Evolutionary conservation across 495 filamentous ascomycete species (phyloP).

Genomic region (Apodospora peruviana): DNA sequence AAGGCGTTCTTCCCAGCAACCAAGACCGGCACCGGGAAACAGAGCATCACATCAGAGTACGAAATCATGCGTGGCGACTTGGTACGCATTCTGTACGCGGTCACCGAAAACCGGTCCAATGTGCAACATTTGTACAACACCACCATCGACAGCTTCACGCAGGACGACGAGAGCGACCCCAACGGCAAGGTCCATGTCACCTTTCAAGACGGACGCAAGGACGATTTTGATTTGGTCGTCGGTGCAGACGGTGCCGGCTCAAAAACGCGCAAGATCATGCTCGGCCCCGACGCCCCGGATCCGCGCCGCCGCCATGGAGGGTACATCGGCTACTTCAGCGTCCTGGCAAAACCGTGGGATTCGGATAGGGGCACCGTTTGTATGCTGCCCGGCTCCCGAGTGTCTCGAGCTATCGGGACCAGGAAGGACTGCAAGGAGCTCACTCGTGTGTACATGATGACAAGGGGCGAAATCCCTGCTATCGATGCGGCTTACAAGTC

Average conservation of each 20-base stretch:
- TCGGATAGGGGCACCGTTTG: not conserved
- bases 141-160: constrained; percentile 19
- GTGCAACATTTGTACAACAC: constrained; percentile 42
- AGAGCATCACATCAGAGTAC: constrained; percentile 47
- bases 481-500: not conserved
- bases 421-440: not conserved
- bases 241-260: constrained; percentile 47
- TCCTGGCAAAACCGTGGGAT: not conserved
- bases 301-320: not conserved
- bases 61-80: constrained; percentile 54
- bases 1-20: constrained; percentile 37
- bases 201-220: constrained; percentile 33
- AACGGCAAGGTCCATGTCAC: constrained; percentile 27
- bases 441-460: not conserved
- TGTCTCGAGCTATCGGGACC: too few species aligned
- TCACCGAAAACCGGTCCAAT: constrained; percentile 32
- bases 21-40: constrained; percentile 32
- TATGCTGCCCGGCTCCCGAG: too few species aligned
- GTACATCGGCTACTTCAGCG: not conserved
- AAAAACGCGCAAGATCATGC: constrained; percentile 11
- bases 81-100: constrained; percentile 38
- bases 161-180: constrained; percentile 16
- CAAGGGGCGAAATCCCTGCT: not conserved
- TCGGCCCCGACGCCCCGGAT: not conserved
- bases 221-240: constrained; percentile 43